Evolutionary conservation across 208 protist species (phyloP).

Genomic region (Naegleria fowleri): DNA sequence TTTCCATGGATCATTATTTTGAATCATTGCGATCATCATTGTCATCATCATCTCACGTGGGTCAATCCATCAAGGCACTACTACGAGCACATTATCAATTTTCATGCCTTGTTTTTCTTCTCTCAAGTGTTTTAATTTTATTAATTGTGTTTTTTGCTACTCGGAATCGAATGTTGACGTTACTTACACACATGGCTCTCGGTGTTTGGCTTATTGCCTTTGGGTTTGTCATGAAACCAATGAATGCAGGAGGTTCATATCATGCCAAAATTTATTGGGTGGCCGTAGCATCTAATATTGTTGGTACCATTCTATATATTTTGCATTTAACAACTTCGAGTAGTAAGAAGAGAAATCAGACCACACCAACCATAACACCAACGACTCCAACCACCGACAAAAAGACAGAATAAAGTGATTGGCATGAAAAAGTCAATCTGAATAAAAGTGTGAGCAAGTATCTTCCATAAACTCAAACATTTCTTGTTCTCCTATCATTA

Average conservation of each 20-base stretch:
- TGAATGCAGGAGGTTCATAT: neutral
- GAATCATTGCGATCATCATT: neutral
- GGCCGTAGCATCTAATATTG: neutral
- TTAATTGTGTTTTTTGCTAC: neutral
- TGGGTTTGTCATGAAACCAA: neutral
- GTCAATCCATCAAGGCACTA: neutral
- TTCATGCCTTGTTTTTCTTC: neutral
- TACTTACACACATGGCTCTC: neutral
- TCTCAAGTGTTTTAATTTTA: neutral
- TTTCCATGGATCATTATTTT: neutral
- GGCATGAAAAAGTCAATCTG: no score
- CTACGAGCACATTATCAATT: conserved; percentile 1
- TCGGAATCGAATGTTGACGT: neutral
- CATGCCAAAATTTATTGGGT: neutral
- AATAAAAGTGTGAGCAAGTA: no score
- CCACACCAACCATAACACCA: neutral
- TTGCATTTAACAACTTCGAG: neutral
- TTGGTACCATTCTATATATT: neutral
- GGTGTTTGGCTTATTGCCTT: neutral
- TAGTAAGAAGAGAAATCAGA: neutral
- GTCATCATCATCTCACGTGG: neutral
- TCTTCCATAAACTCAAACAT: no score
- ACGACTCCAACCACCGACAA: neutral
- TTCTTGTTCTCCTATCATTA: no score
- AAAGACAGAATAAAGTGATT: neutral